Evolutionary conservation across 768 basidiomycete species (phyloP), one percentile per base, ranked within the genome.

Genomic region (Serendipita vermifera): DNA sequence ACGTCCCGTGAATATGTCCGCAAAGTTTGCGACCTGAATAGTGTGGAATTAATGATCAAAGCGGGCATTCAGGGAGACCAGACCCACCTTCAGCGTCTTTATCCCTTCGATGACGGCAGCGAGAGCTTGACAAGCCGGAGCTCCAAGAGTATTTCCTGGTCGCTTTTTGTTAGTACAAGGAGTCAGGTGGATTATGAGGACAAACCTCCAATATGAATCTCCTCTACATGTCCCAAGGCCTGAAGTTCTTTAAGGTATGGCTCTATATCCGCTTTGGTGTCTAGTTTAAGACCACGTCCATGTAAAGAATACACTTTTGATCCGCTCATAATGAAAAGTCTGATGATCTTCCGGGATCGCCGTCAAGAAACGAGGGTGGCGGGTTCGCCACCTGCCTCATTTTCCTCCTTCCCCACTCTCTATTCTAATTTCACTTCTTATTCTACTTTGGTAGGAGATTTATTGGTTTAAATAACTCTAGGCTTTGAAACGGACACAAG

Each of bases 1-100:
- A 61, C 94, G 87, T 55, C 93, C 89, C 2, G 94, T 97, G 72
- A 99, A 99, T 70, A 99, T 93, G 71, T 97, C 94, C 29, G 90
- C 86, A 61, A 97, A 87, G 73, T 98, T 84, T 62, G 93, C 94
- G 58, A 94, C 73, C 96, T 98, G 66, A 27, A 26, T 29, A 54
- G 59, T 55, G 38, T n/a, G 20, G 36, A 29, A 39, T 15, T 14
- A 27, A 31, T 14, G 4, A 24, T 24, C 7, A 36, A 24, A 5
- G 36, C 14, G 5, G 9, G 26, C 5, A 57, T 22, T 48, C 35
- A 54, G 36, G 54, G 32, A 22, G 36, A 29, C 17, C 26, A 2
- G 5, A 66, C 77, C 55, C 59, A 89, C 93, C 77, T 82, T 84
- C 48, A 98, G 69, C 1, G 68, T 70, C 33, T 75, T 71, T 24